phyloP scores from a whole-genome alignment of 129 eudicot genomes.

The Heracleum sosnowskyi region DNA sequence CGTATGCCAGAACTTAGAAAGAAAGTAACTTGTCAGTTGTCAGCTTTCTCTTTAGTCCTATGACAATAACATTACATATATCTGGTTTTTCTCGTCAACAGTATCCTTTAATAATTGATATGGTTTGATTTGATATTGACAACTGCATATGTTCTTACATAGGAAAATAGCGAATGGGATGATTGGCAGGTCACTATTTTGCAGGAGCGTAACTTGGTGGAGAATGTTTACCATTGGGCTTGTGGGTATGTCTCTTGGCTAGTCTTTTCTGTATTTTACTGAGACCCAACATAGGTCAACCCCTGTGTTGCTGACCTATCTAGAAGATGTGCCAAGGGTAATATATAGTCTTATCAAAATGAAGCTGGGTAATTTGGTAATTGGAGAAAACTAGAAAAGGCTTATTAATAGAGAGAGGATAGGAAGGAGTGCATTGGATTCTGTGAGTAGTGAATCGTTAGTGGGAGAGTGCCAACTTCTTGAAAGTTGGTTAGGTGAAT shows the following conservation, averaged over 20 bases:
- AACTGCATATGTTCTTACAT: conserved; percentile 4
- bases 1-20: not conserved
- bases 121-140: conserved; percentile 3
- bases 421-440: no score
- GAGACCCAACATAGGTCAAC: no score
- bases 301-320: no score
- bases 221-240: conserved; percentile 92
- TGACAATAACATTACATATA: not conserved
- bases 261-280: not conserved
- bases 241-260: conserved; percentile 63
- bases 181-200: conserved; percentile 77
- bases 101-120: not conserved
- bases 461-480: no score
- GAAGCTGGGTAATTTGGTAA: no score
- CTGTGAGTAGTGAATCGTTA: no score
- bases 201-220: conserved; percentile 72
- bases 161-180: conserved; percentile 79
- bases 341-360: no score
- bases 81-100: not conserved
- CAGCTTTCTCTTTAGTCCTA: not conserved
- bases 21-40: not conserved
- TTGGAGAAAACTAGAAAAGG: no score
- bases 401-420: no score
- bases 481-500: no score
- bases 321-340: no score